These are phyloP conservation scores for Nothophytophthora sp. DNA, from an alignment of 352 stramenopile species.

Conservation along the genomic window DNA sequence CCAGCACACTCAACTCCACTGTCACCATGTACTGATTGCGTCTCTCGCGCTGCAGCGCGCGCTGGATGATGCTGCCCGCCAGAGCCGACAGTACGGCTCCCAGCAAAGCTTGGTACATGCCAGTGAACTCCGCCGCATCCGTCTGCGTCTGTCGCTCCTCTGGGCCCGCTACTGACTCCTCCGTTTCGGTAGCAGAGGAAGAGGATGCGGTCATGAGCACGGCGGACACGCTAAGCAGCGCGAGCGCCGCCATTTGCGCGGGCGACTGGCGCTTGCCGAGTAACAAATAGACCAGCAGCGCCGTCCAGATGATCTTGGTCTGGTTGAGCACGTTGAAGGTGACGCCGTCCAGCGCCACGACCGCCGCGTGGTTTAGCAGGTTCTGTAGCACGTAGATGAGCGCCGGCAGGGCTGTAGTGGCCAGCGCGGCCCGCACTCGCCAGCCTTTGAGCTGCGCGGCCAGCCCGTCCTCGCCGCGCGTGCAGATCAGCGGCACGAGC, in stretches of 20 bases:
- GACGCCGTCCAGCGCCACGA: slow-evolving; percentile 76
- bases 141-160: slow-evolving; percentile 10
- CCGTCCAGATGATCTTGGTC: slow-evolving; percentile 90
- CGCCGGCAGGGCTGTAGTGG: slow-evolving; percentile 67
- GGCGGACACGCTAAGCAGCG: slow-evolving; percentile 64
- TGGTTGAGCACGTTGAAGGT: slow-evolving; percentile 89
- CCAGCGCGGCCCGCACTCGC: slow-evolving; percentile 50
- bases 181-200: background rate
- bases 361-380: slow-evolving; percentile 77
- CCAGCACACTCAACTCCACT: slow-evolving; percentile 75
- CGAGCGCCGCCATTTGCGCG: slow-evolving; percentile 70
- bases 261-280: slow-evolving; percentile 69
- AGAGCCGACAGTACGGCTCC: slow-evolving; percentile 72
- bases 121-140: slow-evolving; percentile 61
- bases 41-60: slow-evolving; percentile 65
- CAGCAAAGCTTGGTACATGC: slow-evolving; percentile 70
- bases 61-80: slow-evolving; percentile 78
- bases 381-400: slow-evolving; percentile 88
- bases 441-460: slow-evolving; percentile 66
- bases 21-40: slow-evolving; percentile 82
- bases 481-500: slow-evolving; percentile 56
- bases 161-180: background rate
- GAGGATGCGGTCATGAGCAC: slow-evolving; percentile 73
- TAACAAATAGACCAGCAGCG: slow-evolving; percentile 79
- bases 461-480: slow-evolving; percentile 32